A percentile compares a stretch with the other conserved stretches of the same genome.
phyloP scores from a whole-genome alignment of 495 filamentous ascomycete genomes.

The Gamarada debralockiae region DNA sequence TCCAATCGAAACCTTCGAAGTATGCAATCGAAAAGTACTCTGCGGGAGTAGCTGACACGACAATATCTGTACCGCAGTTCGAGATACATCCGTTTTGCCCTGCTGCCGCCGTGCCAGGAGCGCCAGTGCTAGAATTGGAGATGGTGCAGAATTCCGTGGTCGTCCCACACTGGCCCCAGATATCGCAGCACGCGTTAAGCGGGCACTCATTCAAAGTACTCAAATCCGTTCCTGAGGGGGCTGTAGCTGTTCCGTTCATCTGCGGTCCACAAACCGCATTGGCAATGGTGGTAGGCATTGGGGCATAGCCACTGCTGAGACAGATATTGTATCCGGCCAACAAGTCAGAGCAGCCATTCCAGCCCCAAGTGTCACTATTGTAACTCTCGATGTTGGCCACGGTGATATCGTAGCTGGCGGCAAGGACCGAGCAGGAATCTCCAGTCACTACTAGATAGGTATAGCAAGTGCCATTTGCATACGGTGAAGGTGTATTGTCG shows the following conservation, averaged over 20 bases:
- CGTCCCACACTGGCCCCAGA: slow-evolving; percentile 46
- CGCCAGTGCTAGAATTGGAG: slow-evolving; percentile 24
- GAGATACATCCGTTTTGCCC: slow-evolving; percentile 34
- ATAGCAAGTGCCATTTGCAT: slow-evolving; percentile 39
- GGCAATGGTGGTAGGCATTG: slow-evolving; percentile 35
- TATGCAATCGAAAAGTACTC: slow-evolving; percentile 23
- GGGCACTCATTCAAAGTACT: slow-evolving; percentile 25
- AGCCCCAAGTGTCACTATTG: slow-evolving; percentile 48
- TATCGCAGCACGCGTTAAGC: slow-evolving; percentile 29
- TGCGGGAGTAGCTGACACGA: slow-evolving; percentile 8
- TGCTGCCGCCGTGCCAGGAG: slow-evolving; percentile 28
- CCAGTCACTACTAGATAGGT: slow-evolving; percentile 28
- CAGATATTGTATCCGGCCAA: slow-evolving; percentile 34
- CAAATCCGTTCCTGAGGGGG: slow-evolving; percentile 13
- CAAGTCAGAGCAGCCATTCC: slow-evolving; percentile 39
- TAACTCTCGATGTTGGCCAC: slow-evolving; percentile 29
- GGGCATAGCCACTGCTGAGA: slow-evolving; percentile 41
- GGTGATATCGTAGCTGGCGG: slow-evolving; percentile 30
- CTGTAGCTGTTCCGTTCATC: slow-evolving; percentile 28
- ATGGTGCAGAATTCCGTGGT: slow-evolving; percentile 42
- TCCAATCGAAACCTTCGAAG: slow-evolving; percentile 28
- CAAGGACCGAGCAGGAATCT: slow-evolving; percentile 33
- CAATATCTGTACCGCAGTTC: slow-evolving; percentile 25
- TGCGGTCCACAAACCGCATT: slow-evolving; percentile 44
- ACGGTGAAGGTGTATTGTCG: slow-evolving; percentile 33